Evolutionary conservation across 148 eudicot species (phyloP).

Genomic region (Suaeda aralocaspica): DNA sequence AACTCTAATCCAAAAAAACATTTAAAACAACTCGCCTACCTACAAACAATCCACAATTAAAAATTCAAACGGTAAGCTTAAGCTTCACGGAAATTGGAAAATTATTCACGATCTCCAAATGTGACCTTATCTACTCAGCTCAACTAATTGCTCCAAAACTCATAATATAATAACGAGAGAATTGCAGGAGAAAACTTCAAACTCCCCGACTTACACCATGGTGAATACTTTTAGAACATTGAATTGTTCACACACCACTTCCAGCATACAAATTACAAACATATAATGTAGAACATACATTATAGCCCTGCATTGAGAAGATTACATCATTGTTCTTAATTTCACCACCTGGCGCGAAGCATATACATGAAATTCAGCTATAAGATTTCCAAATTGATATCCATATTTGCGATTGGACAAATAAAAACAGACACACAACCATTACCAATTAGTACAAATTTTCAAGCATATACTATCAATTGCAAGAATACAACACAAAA

Average conservation of each 20-base stretch:
- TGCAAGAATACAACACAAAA: too few relatives aligned
- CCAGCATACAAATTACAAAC: not conserved
- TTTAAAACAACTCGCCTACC: too few relatives aligned
- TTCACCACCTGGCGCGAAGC: not conserved
- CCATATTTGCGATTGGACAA: too few relatives aligned
- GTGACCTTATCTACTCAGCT: not conserved
- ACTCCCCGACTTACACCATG: not conserved
- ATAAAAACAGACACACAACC: not conserved
- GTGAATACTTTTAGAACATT: not conserved
- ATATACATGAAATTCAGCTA: not conserved
- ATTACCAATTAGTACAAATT: not conserved
- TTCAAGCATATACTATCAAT: not conserved
- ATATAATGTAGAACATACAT: not conserved
- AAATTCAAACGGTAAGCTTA: too few relatives aligned
- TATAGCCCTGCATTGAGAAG: not conserved
- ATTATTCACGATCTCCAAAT: not conserved
- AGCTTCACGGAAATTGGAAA: too few relatives aligned
- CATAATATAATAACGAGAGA: not conserved
- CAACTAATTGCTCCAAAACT: not conserved
- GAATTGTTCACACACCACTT: not conserved
- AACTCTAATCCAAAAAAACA: too few relatives aligned
- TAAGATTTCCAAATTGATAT: not conserved
- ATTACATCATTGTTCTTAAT: not conserved
- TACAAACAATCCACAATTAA: too few relatives aligned
- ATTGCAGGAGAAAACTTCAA: not conserved